Conservation (phyloP, 805 yeast species). For the Lipomyces yamanashiensis region DNA sequence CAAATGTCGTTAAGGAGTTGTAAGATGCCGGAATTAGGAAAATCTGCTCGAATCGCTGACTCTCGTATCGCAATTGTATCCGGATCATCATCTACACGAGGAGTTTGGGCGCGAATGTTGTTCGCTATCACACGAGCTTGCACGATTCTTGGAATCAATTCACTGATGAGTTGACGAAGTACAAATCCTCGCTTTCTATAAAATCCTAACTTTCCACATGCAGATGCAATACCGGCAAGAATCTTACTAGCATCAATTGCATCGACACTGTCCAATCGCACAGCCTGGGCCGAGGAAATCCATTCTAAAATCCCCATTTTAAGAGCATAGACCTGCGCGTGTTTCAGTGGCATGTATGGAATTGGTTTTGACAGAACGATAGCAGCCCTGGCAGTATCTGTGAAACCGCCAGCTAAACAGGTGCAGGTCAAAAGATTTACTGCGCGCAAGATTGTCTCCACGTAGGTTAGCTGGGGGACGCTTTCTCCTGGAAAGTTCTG, state of each 20-base stretch:
- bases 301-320: slow-evolving; percentile 37
- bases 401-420: slow-evolving; percentile 56
- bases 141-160: slow-evolving; percentile 42
- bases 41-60: slow-evolving; percentile 6
- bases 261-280: slow-evolving; percentile 32
- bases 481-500: slow-evolving; percentile 66
- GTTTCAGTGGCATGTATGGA: slow-evolving; percentile 10
- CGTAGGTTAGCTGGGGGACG: slow-evolving; percentile 79
- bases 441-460: slow-evolving; percentile 70
- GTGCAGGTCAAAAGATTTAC: slow-evolving; percentile 63
- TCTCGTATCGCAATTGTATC: neutral
- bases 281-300: slow-evolving; percentile 33
- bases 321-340: slow-evolving; percentile 16
- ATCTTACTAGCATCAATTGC: slow-evolving; percentile 48
- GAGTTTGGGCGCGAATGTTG: neutral
- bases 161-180: slow-evolving; percentile 64
- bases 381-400: slow-evolving; percentile 49
- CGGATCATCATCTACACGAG: neutral
- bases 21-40: slow-evolving; percentile 45
- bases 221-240: slow-evolving; percentile 65
- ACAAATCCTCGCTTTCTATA: slow-evolving; percentile 71
- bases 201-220: slow-evolving; percentile 66
- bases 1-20: slow-evolving; percentile 57
- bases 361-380: slow-evolving; percentile 52
- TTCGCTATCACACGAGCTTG: slow-evolving; percentile 32